Conservation (phyloP, 176 grass and related monocot species). For the Pharus latifolius region DNA sequence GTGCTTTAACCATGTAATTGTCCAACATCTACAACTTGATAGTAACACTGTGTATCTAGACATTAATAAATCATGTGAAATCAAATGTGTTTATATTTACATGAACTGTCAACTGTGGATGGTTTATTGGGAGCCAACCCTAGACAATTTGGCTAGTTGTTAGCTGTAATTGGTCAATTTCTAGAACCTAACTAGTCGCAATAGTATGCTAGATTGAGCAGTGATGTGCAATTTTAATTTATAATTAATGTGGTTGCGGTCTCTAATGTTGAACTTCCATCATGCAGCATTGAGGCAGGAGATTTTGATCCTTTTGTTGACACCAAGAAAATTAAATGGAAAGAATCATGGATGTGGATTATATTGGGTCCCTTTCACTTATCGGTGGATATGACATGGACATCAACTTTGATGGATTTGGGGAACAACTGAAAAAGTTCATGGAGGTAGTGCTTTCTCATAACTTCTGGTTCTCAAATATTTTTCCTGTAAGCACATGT, state of each 20-base stretch:
- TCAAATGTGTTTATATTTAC: too few species aligned
- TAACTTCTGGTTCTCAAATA: background rate
- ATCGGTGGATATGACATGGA: constrained; percentile 23
- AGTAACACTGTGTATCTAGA: too few species aligned
- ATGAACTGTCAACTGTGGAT: background rate
- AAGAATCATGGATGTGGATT: constrained; percentile 13
- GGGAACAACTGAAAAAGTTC: constrained; percentile 31
- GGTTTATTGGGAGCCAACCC: background rate
- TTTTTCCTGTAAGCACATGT: background rate
- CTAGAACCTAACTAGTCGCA: background rate
- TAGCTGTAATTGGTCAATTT: background rate
- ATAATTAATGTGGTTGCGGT: background rate
- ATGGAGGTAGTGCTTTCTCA: constrained; percentile 18
- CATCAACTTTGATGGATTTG: constrained; percentile 18
- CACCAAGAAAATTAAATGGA: constrained; percentile 3
- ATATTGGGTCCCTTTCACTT: constrained; percentile 7
- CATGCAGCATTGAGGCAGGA: constrained; percentile 2
- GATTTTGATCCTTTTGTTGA: background rate
- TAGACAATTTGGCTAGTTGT: background rate
- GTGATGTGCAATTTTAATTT: background rate
- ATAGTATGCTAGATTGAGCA: background rate
- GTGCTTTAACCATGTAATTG: too few species aligned
- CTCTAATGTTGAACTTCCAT: background rate
- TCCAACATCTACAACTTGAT: too few species aligned
- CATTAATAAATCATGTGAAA: too few species aligned